Percentiles rank a stretch among this genome's conserved stretches.
These are phyloP conservation scores for Tulasnella sp. DNA, from an alignment of 768 basidiomycete genomes.

Conservation along the genomic window DNA sequence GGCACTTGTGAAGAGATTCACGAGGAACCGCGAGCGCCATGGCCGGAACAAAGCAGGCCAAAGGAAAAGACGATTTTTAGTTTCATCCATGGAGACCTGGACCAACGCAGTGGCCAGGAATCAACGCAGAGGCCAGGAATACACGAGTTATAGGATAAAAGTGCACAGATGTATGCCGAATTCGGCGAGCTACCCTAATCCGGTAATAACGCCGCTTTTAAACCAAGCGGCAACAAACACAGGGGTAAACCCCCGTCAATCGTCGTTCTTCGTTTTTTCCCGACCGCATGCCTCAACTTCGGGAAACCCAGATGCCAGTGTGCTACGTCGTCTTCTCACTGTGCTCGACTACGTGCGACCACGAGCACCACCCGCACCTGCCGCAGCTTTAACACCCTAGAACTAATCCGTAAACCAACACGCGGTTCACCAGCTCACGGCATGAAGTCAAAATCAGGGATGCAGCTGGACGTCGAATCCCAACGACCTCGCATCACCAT, in stretches of 20 bases:
- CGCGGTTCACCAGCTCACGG: background rate
- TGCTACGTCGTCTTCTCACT: background rate
- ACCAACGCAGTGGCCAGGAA: too few relatives aligned
- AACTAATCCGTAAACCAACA: background rate
- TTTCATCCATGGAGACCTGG: too few relatives aligned
- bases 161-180: too few relatives aligned
- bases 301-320: background rate
- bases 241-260: background rate
- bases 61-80: too few relatives aligned
- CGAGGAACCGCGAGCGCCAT: too few relatives aligned
- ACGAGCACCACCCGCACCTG: background rate
- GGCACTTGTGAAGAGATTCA: too few relatives aligned
- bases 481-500: background rate
- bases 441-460: background rate
- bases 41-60: too few relatives aligned
- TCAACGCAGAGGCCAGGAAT: too few relatives aligned
- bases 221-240: background rate
- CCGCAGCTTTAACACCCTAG: background rate
- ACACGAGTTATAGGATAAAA: too few relatives aligned
- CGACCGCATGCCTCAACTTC: background rate
- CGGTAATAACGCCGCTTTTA: background rate
- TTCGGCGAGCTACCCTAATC: background rate
- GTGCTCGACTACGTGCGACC: background rate
- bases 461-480: background rate
- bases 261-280: background rate